phyloP scores from a whole-genome alignment of 2,329 filamentous ascomycete genomes.

The Fusarium sp. region DNA sequence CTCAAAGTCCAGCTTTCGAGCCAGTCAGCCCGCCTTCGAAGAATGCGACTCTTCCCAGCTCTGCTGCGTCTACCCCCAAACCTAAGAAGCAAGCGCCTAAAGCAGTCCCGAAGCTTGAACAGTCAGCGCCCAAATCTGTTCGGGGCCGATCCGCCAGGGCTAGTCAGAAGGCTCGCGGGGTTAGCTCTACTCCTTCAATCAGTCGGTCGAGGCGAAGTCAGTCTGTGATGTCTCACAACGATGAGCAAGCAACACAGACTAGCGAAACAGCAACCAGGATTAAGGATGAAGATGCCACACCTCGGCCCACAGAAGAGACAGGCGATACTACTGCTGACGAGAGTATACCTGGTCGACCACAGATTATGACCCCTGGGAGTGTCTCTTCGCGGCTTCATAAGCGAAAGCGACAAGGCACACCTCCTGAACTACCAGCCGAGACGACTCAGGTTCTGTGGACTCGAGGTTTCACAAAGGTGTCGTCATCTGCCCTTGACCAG shows the following conservation, averaged over 20 bases:
- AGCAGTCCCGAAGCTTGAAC: conserved; percentile 42
- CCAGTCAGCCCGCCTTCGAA: conserved; percentile 67
- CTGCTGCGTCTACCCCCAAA: conserved; percentile 47
- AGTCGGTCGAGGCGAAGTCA: conserved; percentile 56
- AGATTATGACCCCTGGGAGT: conserved; percentile 53
- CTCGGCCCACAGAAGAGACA: conserved; percentile 64
- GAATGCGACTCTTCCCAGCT: conserved; percentile 53
- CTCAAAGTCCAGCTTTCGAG: conserved; percentile 67
- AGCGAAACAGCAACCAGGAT: conserved; percentile 56
- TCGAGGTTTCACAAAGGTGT: conserved; percentile 79
- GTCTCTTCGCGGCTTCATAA: conserved; percentile 59
- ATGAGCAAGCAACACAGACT: conserved; percentile 61
- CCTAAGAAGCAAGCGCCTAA: conserved; percentile 53
- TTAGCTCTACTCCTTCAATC: conserved; percentile 53
- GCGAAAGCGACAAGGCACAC: conserved; percentile 68
- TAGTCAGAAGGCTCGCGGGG: conserved; percentile 51
- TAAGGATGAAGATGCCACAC: conserved; percentile 71
- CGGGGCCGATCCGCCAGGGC: conserved; percentile 54
- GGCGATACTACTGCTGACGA: conserved; percentile 69
- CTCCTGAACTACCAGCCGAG: conserved; percentile 62
- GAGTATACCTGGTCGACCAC: conserved; percentile 56
- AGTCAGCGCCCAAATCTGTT: conserved; percentile 36
- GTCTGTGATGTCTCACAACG: conserved; percentile 60
- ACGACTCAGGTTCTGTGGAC: conserved; percentile 80
- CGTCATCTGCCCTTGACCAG: conserved; percentile 78